Percentiles rank a stretch among this genome's conserved stretches.
These are phyloP conservation scores for Pleurotus giganteus DNA, from an alignment of 768 basidiomycete species.

Conservation along the genomic window DNA sequence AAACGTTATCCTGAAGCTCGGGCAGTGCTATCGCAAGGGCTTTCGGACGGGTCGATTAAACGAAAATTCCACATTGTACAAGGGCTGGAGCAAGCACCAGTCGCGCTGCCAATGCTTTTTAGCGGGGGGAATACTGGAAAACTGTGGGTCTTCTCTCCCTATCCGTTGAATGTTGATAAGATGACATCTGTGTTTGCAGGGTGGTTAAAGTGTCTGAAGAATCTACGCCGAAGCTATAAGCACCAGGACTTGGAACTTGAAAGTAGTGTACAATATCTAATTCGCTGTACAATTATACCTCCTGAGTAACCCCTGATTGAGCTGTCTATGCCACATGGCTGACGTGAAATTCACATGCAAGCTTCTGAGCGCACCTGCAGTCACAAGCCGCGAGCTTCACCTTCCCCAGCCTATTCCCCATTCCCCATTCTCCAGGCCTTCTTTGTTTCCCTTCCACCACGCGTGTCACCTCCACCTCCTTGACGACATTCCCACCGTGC, in stretches of 20 bases:
- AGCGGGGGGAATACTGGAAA: constrained; percentile 80
- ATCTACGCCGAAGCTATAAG: constrained; percentile 33
- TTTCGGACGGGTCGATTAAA: constrained; percentile 71
- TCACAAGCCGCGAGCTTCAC: too few relatives aligned
- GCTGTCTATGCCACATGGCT: too few relatives aligned
- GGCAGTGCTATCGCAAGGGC: constrained; percentile 51
- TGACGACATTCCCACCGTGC: neutral
- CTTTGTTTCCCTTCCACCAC: neutral
- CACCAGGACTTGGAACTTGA: neutral
- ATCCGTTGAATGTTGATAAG: constrained; percentile 2
- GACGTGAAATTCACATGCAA: neutral
- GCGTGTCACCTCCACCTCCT: neutral
- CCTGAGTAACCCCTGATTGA: too few relatives aligned
- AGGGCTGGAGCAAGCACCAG: constrained; percentile 72
- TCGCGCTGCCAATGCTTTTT: constrained; percentile 69
- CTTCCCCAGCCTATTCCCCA: too few relatives aligned
- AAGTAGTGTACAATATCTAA: neutral
- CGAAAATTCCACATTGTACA: constrained; percentile 78
- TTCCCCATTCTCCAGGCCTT: neutral
- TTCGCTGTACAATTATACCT: too few relatives aligned
- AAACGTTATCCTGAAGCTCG: constrained; percentile 57
- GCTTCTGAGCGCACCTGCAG: neutral
- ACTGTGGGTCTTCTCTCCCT: constrained; percentile 38
- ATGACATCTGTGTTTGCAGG: constrained; percentile 25
- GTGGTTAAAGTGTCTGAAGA: constrained; percentile 59